phyloP scores from a whole-genome alignment of 2,329 filamentous ascomycete genomes.

The Diaporthe ilicicola region DNA sequence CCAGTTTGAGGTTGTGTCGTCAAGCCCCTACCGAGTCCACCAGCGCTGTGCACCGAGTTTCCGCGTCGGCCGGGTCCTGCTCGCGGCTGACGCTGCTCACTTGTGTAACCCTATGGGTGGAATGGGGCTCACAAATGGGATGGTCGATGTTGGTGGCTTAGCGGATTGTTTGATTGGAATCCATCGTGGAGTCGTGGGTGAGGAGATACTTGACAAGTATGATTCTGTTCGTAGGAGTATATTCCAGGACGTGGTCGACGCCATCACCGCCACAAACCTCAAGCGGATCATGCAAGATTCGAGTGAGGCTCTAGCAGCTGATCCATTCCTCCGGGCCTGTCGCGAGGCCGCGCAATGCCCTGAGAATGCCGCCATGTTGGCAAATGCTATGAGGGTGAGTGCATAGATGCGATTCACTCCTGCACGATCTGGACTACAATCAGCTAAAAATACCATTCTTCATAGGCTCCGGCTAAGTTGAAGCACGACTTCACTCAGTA shows the following conservation, averaged over 20 bases:
- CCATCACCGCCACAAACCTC: conserved; percentile 10
- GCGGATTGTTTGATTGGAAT: conserved; percentile 15
- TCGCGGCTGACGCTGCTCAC: conserved; percentile 27
- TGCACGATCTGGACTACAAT: too few species aligned
- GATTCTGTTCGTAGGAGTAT: conserved; percentile 8
- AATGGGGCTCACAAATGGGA: conserved; percentile 9
- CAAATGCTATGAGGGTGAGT: background rate
- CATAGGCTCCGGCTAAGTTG: conserved; percentile 4
- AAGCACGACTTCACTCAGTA: conserved; percentile 13
- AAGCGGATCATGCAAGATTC: conserved; percentile 8
- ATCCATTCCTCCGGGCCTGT: background rate
- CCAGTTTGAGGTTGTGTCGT: background rate
- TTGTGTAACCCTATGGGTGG: conserved; percentile 28
- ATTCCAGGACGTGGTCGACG: conserved; percentile 13
- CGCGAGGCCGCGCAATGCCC: background rate
- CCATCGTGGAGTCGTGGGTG: background rate
- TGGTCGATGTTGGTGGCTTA: conserved; percentile 19
- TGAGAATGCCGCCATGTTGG: background rate
- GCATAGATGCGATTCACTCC: too few species aligned
- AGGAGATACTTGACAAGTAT: conserved; percentile 21
- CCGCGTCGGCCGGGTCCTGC: background rate
- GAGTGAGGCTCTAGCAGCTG: background rate
- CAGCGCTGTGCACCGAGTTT: conserved; percentile 4
- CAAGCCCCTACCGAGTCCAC: conserved; percentile 6
- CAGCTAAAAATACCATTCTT: accelerated